Conservation (phyloP, 2,329 filamentous ascomycete genomes). For the Botrytis aclada region DNA sequence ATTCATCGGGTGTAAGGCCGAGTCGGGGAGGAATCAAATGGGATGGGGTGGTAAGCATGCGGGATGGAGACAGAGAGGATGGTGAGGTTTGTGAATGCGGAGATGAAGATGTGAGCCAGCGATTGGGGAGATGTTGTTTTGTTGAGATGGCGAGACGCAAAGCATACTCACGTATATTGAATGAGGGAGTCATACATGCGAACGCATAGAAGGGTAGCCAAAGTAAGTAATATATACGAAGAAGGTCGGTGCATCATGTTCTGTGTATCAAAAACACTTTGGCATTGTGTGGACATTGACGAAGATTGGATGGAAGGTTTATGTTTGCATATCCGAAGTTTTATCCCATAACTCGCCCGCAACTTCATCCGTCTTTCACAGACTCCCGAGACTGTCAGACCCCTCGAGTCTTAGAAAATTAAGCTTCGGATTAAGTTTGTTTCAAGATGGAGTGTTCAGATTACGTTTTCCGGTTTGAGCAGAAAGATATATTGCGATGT, state of each 20-base stretch:
- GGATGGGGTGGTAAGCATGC: neutral
- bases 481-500: constrained; percentile 3
- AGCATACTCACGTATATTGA: neutral
- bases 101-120: neutral
- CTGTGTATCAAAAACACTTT: neutral
- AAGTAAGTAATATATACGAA: neutral
- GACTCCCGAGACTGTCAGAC: neutral
- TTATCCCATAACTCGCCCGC: neutral
- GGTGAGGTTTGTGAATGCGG: neutral
- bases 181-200: neutral
- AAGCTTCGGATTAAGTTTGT: neutral
- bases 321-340: neutral
- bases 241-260: neutral
- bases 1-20: neutral
- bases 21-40: neutral
- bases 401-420: neutral
- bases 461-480: neutral
- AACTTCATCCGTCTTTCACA: constrained; percentile 1
- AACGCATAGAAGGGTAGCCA: neutral
- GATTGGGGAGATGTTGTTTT: neutral
- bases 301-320: neutral
- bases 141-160: constrained; percentile 4
- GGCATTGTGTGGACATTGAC: neutral
- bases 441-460: neutral
- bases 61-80: neutral